phyloP scores from a whole-genome alignment of 495 filamentous ascomycete genomes.

The Penicillium riverlandense region DNA sequence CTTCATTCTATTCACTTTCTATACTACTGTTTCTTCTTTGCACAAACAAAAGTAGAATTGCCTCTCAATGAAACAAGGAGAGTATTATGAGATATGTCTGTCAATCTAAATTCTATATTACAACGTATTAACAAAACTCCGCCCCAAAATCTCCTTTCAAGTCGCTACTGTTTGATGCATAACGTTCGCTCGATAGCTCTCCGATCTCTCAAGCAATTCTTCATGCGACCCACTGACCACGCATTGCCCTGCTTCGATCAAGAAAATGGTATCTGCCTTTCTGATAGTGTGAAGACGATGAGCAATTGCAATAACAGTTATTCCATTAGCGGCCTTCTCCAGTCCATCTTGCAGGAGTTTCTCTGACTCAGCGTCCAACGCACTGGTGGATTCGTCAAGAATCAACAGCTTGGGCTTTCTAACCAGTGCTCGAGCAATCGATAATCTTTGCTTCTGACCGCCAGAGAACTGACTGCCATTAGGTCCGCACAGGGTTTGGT shows the following conservation, averaged over 20 bases:
- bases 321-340: conserved; percentile 56
- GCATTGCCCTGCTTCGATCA: conserved; percentile 60
- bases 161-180: conserved; percentile 34
- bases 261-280: conserved; percentile 68
- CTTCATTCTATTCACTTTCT: no score
- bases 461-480: conserved; percentile 61
- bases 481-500: conserved; percentile 57
- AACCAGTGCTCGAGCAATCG: conserved; percentile 70
- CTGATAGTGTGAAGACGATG: conserved; percentile 71
- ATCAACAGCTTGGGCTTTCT: conserved; percentile 63
- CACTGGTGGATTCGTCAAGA: conserved; percentile 72
- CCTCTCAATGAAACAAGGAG: no score
- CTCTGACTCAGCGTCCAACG: conserved; percentile 70
- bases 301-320: conserved; percentile 73
- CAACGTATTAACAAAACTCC: not conserved
- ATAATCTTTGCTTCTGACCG: conserved; percentile 70
- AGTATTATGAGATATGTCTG: no score
- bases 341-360: conserved; percentile 63
- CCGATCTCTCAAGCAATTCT: conserved; percentile 52
- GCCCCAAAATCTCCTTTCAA: conserved; percentile 5
- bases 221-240: conserved; percentile 63
- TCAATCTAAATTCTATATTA: not conserved
- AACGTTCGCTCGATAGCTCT: conserved; percentile 52
- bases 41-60: no score
- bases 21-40: no score